phyloP scores from a whole-genome alignment of 148 eudicot species.

The Silene uniflora region DNA sequence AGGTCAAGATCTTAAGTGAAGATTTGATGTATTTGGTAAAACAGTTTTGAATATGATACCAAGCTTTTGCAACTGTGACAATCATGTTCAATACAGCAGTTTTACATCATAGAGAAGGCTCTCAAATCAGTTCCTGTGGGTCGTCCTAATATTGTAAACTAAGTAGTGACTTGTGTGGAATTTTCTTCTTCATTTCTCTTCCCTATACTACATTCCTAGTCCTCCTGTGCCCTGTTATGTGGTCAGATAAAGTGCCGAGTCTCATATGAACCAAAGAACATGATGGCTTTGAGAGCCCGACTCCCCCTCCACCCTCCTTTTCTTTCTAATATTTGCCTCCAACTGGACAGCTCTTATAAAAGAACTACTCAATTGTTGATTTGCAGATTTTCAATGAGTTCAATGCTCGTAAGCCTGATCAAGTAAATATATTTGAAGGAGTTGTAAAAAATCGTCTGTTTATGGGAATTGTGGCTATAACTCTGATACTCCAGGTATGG shows the following conservation, averaged over 20 bases:
- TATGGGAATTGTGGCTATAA: constrained; percentile 71
- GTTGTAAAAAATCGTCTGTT: constrained; percentile 64
- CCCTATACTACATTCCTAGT: too few species aligned
- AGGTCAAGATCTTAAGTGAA: background rate
- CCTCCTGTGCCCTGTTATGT: too few species aligned
- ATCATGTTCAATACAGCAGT: background rate
- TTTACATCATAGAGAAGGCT: background rate
- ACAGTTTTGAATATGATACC: background rate
- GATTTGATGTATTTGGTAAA: background rate
- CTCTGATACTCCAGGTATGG: constrained; percentile 72
- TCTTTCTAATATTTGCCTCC: background rate
- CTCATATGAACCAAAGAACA: background rate
- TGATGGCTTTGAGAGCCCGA: background rate
- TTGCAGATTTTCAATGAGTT: constrained; percentile 83
- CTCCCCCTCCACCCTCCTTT: background rate
- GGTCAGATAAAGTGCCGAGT: background rate
- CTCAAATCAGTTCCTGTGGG: background rate
- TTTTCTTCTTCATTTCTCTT: background rate
- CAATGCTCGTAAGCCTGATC: constrained; percentile 94
- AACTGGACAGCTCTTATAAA: background rate
- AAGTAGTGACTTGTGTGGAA: background rate
- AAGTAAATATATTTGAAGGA: constrained; percentile 78
- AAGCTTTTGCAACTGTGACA: background rate
- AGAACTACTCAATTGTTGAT: background rate
- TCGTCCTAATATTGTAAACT: background rate